Conservation (phyloP, 176 grass and related monocot genomes). For the Aegilops speltoides region DNA sequence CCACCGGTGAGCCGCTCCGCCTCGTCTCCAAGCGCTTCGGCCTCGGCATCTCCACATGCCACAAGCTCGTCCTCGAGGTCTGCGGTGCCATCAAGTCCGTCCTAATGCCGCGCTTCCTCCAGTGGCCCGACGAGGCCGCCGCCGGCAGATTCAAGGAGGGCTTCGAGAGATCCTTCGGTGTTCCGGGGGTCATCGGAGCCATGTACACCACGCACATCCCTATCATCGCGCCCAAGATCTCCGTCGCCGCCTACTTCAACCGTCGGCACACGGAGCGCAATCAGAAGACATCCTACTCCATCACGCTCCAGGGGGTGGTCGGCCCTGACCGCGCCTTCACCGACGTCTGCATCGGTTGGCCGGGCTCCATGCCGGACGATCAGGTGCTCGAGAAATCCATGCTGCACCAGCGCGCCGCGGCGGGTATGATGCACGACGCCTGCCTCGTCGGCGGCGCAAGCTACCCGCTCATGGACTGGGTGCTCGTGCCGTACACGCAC, state of each 20-base stretch:
- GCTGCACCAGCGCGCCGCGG: slow-evolving; percentile 74
- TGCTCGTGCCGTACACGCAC: slow-evolving; percentile 92
- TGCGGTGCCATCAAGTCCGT: slow-evolving; percentile 84
- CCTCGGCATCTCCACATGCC: slow-evolving; percentile 97
- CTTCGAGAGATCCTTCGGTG: slow-evolving; percentile 55
- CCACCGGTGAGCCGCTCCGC: slow-evolving; percentile 90
- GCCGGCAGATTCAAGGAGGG: slow-evolving; percentile 39
- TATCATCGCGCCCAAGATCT: slow-evolving; percentile 97
- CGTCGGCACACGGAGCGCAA: slow-evolving; percentile 93
- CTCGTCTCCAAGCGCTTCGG: slow-evolving; percentile 95
- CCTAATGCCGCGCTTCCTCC: slow-evolving; percentile 87
- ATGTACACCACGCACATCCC: slow-evolving; percentile 98
- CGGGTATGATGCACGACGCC: slow-evolving; percentile 71
- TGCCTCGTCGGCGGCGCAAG: slow-evolving; percentile 76
- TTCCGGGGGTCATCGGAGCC: slow-evolving; percentile 60
- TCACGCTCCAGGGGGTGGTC: slow-evolving; percentile 87
- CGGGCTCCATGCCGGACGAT: slow-evolving; percentile 92
- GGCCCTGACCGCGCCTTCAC: slow-evolving; percentile 79
- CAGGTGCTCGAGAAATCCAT: slow-evolving; percentile 90
- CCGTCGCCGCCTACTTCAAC: slow-evolving; percentile 92
- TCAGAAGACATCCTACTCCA: slow-evolving; percentile 98
- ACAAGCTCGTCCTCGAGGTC: slow-evolving; percentile 94
- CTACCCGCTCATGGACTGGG: slow-evolving; percentile 90
- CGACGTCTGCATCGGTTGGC: slow-evolving; percentile 95
- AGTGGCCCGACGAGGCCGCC: slow-evolving; percentile 59